phyloP scores from a whole-genome alignment of 2,329 filamentous ascomycete genomes.

The Coleophoma eucalyptorum region DNA sequence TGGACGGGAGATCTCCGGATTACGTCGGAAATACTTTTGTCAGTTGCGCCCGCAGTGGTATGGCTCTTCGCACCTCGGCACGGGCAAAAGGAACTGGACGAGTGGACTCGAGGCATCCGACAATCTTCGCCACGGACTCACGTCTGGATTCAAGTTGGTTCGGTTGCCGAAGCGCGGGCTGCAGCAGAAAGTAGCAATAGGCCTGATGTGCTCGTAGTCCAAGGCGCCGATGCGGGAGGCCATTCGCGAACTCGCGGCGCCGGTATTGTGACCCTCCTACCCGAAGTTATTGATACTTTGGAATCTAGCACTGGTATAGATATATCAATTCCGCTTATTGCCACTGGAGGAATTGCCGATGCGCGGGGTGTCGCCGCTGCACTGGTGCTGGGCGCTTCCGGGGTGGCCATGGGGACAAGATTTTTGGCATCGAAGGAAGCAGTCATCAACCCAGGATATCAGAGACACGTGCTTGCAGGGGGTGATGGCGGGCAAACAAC shows the following conservation, averaged over 20 bases:
- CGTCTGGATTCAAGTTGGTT: slow-evolving; percentile 20
- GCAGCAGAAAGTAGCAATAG: not conserved
- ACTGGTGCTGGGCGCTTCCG: slow-evolving; percentile 25
- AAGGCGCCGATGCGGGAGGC: slow-evolving; percentile 23
- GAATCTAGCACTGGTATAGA: not conserved
- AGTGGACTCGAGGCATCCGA: slow-evolving; percentile 13
- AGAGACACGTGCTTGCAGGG: slow-evolving; percentile 35
- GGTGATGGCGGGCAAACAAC: slow-evolving; percentile 43
- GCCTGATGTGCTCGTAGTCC: slow-evolving; percentile 21
- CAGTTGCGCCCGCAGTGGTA: slow-evolving; percentile 29
- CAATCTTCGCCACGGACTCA: slow-evolving; percentile 1
- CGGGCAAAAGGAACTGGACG: slow-evolving; percentile 12
- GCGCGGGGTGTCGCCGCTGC: slow-evolving; percentile 22
- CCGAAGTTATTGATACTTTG: slow-evolving; percentile 4
- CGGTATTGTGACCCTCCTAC: slow-evolving; percentile 3
- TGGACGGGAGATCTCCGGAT: slow-evolving; percentile 35
- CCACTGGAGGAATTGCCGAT: slow-evolving; percentile 14
- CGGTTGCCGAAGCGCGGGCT: slow-evolving; percentile 12
- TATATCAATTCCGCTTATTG: slow-evolving; percentile 1
- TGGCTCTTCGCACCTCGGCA: slow-evolving; percentile 39
- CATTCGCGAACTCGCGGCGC: slow-evolving; percentile 12
- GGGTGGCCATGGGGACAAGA: slow-evolving; percentile 41
- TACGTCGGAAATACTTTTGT: slow-evolving; percentile 23
- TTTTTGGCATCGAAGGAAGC: slow-evolving; percentile 40
- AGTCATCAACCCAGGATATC: slow-evolving; percentile 37